Base-by-base conservation (phyloP, 73 alveolate genomes). In the Paramecium caudatum region DNA sequence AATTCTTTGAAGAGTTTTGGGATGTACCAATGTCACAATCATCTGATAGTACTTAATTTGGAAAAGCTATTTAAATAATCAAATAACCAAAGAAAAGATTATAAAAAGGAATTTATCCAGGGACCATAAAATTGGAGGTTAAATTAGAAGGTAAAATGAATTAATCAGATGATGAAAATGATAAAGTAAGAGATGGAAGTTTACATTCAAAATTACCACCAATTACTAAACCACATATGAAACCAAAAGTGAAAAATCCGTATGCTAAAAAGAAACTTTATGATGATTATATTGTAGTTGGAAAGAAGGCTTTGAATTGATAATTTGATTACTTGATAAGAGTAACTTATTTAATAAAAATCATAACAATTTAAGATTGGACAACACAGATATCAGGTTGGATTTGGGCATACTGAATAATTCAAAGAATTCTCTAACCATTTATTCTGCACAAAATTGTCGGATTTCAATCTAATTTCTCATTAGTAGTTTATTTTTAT, bases 1-100 rank as follows among this genome's bases (percentile, higher is more conserved):
- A 74, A 5, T 74, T 74, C 17, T 74, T 74, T 74, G 88, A 74
- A 65, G 83, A 65, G 39, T 65, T 30, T 65, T 65, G 47, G 47
- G 83, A 65, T 30, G 49, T 43, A 32, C 83, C 83, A 32, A n/a
- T 65, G 49, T 65, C 83, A 25, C 32, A 33, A 8, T 65, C 83
- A 1, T 16, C 48, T 65, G 83, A 65, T 30, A 65, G 83, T 55
- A 55, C 80, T 55, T 10, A 55, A 23, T 55, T 55, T 55, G 45
- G 80, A 23, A 55, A 55, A 23, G 46, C 46, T 0, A 21, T 55
- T 27, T 10, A 2, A 0, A 55, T 55, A 0, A 1, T 23, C 1
- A 30, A 33, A 12, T 30, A 36, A 65, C 32, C 32, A 1, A 33
- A 65, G 15, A 41, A 41, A n/a, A 65, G 83, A 36, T 13, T 65